phyloP scores from a whole-genome alignment of 192 early-diverging fungal genomes.

The Rhizoclosmatium globosum region DNA sequence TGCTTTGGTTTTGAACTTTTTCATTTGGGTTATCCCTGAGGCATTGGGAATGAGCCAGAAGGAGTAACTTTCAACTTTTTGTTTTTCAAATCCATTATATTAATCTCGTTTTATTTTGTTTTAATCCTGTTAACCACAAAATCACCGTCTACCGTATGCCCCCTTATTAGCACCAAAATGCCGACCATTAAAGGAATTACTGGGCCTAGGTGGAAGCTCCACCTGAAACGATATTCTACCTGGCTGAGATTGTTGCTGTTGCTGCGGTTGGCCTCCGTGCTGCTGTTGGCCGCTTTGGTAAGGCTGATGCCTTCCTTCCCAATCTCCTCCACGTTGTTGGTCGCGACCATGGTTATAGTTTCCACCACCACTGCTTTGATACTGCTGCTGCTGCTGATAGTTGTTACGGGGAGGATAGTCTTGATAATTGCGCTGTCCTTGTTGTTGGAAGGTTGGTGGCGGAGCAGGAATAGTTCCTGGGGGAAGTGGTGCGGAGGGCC shows the following conservation, averaged over 20 bases:
- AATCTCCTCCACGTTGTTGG: neutral
- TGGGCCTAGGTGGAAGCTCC: too few species aligned
- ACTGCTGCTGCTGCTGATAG: slow-evolving; percentile 2
- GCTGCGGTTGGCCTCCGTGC: neutral
- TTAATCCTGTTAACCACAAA: too few species aligned
- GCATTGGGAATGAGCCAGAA: neutral
- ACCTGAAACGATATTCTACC: too few species aligned
- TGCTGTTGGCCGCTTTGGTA: neutral
- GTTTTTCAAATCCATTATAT: neutral
- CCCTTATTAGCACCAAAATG: too few species aligned
- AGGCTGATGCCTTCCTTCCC: neutral
- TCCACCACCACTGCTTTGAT: neutral
- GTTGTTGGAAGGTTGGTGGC: neutral
- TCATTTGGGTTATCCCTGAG: neutral
- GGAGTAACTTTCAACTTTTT: neutral
- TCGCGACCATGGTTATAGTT: neutral
- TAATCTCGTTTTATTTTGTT: too few species aligned
- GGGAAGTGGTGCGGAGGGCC: too few species aligned
- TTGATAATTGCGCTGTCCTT: neutral
- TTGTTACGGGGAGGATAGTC: neutral
- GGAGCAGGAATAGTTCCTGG: neutral
- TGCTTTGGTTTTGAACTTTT: slow-evolving; percentile 44
- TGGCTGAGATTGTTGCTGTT: neutral
- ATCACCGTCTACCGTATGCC: too few species aligned
- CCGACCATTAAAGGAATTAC: too few species aligned